These are phyloP conservation scores for Mycena filopes DNA, from an alignment of 768 basidiomycete genomes.

Conservation along the genomic window DNA sequence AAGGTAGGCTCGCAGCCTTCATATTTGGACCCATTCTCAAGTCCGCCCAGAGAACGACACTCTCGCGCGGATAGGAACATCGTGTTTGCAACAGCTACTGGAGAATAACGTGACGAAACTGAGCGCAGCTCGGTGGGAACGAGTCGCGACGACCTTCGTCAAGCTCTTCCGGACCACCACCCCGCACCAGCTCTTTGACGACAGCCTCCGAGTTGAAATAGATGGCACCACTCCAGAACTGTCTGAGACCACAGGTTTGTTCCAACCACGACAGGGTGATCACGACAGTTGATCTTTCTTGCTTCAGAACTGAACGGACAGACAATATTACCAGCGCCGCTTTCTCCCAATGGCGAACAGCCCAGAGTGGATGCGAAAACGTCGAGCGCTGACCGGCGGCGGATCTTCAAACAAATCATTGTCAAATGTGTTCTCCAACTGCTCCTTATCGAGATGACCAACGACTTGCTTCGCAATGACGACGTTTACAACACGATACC, in stretches of 20 bases:
- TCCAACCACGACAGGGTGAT: background rate
- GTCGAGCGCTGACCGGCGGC: constrained; percentile 77
- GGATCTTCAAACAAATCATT: constrained; percentile 97
- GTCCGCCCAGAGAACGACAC: constrained; percentile 90
- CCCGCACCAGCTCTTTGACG: constrained; percentile 96
- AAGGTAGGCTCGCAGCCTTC: constrained; percentile 67
- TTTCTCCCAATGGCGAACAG: constrained; percentile 78
- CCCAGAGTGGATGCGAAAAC: constrained; percentile 58
- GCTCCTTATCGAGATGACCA: constrained; percentile 95
- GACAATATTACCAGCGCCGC: constrained; percentile 86
- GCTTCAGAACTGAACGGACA: constrained; percentile 68
- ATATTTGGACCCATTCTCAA: constrained; percentile 5
- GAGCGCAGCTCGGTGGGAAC: constrained; percentile 87
- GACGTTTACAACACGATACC: constrained; percentile 94
- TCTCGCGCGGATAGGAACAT: constrained; percentile 95
- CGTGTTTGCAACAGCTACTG: constrained; percentile 94
- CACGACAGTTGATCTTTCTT: constrained; percentile 2
- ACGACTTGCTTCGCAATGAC: constrained; percentile 92
- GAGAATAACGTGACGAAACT: constrained; percentile 94
- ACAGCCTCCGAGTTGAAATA: constrained; percentile 86
- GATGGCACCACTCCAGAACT: constrained; percentile 67
- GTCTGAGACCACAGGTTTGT: constrained; percentile 56
- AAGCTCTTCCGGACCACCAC: constrained; percentile 98
- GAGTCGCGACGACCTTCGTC: constrained; percentile 91
- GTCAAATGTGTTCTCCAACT: constrained; percentile 99